phyloP scores from a whole-genome alignment of 1,139 yeast species.

The Kodamaea derodonti region DNA sequence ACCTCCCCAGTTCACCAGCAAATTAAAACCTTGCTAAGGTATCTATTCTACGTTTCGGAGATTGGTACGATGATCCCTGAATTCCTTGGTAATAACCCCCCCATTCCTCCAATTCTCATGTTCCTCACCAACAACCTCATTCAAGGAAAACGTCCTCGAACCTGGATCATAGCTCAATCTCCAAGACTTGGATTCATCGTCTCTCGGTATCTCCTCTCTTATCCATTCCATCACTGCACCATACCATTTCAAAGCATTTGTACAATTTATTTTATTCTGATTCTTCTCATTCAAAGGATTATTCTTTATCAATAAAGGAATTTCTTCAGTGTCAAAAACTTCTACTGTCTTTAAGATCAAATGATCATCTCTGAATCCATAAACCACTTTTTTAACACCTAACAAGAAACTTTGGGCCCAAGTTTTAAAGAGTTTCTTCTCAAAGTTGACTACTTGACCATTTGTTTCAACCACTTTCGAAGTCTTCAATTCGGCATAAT shows the following conservation, averaged over 20 bases:
- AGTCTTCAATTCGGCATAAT: conserved; percentile 86
- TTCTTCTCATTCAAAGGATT: conserved; percentile 23
- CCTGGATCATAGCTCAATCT: conserved; percentile 34
- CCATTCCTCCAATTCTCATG: conserved; percentile 29
- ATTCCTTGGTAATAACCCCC: conserved; percentile 49
- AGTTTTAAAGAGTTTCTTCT: conserved; percentile 65
- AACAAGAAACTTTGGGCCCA: conserved; percentile 95
- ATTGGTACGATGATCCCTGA: conserved; percentile 68
- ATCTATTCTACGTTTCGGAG: too few species aligned
- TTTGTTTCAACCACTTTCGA: conserved; percentile 50
- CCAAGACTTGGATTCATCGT: conserved; percentile 34
- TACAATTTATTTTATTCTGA: conserved; percentile 51
- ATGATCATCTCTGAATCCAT: conserved; percentile 82
- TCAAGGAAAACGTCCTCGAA: conserved; percentile 26
- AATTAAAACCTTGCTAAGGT: too few species aligned
- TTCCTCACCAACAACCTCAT: conserved; percentile 25
- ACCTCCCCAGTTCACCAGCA: too few species aligned
- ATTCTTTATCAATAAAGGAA: conserved; percentile 59
- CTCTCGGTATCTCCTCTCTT: conserved; percentile 46
- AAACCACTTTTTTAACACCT: conserved; percentile 73
- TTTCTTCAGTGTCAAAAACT: conserved; percentile 69
- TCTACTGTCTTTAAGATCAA: conserved; percentile 65
- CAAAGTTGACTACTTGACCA: conserved; percentile 57
- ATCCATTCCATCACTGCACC: conserved; percentile 85
- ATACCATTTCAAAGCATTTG: conserved; percentile 78